Base-by-base conservation (phyloP, 352 stramenopile genomes). In the Albugo candida region DNA sequence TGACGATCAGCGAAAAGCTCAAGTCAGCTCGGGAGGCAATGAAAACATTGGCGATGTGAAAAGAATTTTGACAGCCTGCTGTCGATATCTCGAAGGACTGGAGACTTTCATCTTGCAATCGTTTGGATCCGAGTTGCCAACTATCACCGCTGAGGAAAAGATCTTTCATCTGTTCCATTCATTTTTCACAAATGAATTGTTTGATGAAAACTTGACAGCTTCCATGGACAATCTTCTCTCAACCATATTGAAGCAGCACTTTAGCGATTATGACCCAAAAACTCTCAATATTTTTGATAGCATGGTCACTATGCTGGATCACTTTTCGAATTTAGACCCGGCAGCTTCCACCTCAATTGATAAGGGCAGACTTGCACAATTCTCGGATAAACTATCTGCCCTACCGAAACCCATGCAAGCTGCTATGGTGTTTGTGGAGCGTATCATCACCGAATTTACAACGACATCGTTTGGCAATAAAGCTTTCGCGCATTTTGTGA, bases 91-190 rank as follows among this genome's bases (percentile, higher is more conserved):
- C 11, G 16, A 40, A 40, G 63, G 45, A 11, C 58, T 54, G 50
- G 18, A 36, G 20, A 21, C 36, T 13, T 36, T 48, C 35, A 46
- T 39, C 1, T 53, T 48, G 17, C 48, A 41, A 34, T 11, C 36
- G 12, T 18, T 36, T 13, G 46, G 45, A 13, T 20, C 4, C 13
- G 13, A 50, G 16, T 39, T 17, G 8, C 40, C 36, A 4, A 35
- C 11, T 6, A 43, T 83, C 14, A 51, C 49, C 1, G 60, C 61
- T 4, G 73, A 82, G 51, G 74, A 83, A 56, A 83, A 83, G 52
- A 54, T 83, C 0, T 83, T 83, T 52, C 74, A 86, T 41, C 45
- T 83, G 39, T 45, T 83, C 19, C 70, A 83, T 41, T 65, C 79
- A 6, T 81, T 86, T 37, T 83, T 86, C 45, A 63, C 70, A 10